Base-by-base conservation (phyloP, 176 grass and related monocot species). In the Eleusine coracana region DNA sequence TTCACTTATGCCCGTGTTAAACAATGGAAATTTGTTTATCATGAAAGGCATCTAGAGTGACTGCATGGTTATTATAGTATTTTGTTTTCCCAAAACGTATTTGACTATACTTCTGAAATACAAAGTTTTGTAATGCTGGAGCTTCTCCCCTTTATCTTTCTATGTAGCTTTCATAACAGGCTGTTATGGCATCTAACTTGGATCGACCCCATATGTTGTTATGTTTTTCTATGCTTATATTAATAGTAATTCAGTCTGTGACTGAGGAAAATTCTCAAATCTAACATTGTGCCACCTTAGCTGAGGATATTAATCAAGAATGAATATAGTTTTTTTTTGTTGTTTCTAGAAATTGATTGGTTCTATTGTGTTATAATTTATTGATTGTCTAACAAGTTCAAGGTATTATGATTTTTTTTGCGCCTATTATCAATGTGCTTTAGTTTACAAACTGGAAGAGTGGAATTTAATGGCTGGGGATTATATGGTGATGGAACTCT, bases 91-190 rank as follows among this genome's bases (percentile, higher is more conserved):
- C 17, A 55, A 4, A 55, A 55, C 17, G 6, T 55, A 37, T 25
- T 68, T 80, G 34, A 17, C 28, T 56, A 54, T 23, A 80, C 31
- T 39, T 25, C 34, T 23, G 4, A 80, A 69, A 51, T 51, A 73
- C 39, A 71, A 48, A 28, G 17, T 7, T 31, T 18, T 50, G 44
- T 71, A 6, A 16, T 28, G 2, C 7, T 48, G 69, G 7, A 46
- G 23, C 10, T 70, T 21, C 20, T 25, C 11, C 3, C 1, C 68
- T 44, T 67, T 79, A 21, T 52, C 11, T 52, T 67, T 51, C 46
- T 25, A 25, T 38, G 21, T 34, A 80, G 51, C 44, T 37, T 67
- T 5, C 3, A 51, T 5, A 37, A 25, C 13, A 2, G 17, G 20
- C 36, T 54, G 37, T 80, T 11, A 45, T 10, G 20, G 15, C 12